phyloP scores from a whole-genome alignment of 2,329 filamentous ascomycete species.

The Exserohilum turcica region DNA sequence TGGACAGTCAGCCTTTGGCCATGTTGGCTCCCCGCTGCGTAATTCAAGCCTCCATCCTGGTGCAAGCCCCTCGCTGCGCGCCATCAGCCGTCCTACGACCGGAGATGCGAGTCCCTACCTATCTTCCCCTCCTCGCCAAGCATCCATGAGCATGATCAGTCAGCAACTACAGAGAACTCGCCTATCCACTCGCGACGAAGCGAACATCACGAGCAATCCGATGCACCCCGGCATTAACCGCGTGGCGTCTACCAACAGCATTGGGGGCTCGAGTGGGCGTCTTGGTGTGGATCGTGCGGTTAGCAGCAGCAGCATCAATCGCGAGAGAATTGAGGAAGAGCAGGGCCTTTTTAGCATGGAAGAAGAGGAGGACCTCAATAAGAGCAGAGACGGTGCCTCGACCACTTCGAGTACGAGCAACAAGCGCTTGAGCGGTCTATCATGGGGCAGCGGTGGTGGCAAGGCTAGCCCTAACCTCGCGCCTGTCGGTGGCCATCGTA shows the following conservation, averaged over 20 bases:
- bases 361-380: conserved; percentile 46
- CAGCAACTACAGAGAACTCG: conserved; percentile 59
- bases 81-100: conserved; percentile 55
- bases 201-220: conserved; percentile 30
- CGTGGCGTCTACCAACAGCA: conserved; percentile 42
- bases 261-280: conserved; percentile 37
- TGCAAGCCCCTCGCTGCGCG: conserved; percentile 57
- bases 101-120: conserved; percentile 58
- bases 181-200: conserved; percentile 43
- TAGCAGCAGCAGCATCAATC: conserved; percentile 48
- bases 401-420: conserved; percentile 43
- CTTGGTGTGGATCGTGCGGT: conserved; percentile 47
- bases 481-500: conserved; percentile 42
- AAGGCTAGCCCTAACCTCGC: conserved; percentile 44
- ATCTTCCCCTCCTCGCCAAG: conserved; percentile 61
- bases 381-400: conserved; percentile 41
- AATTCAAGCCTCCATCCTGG: conserved; percentile 61
- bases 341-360: conserved; percentile 52
- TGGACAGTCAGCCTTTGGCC: conserved; percentile 58
- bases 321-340: conserved; percentile 51
- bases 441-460: conserved; percentile 46
- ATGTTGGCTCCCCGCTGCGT: conserved; percentile 69
- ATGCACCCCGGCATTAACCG: conserved; percentile 71
- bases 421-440: conserved; percentile 45
- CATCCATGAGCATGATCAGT: conserved; percentile 66